Base-by-base conservation (phyloP, 2,329 filamentous ascomycete species). In the Aspergillus spinulosporus region DNA sequence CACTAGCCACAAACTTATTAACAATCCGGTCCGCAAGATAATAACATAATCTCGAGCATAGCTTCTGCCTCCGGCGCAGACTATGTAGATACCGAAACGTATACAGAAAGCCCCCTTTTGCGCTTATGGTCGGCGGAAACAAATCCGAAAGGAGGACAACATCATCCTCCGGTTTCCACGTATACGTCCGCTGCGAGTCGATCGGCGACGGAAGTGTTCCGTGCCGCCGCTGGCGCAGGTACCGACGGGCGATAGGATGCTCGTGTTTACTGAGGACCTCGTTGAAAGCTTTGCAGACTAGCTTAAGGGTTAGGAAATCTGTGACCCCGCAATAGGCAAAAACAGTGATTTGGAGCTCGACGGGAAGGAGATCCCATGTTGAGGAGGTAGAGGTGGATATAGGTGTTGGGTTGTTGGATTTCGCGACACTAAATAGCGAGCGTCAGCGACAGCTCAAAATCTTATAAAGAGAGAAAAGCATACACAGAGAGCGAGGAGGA, bases 141-240 rank as follows among this genome's bases (percentile, higher is more conserved):
- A 77, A 63, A 58, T 77, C 75, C 8, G 74, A 76, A 12, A 77
- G 63, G 26, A 77, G 68, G 37, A 77, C 70, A 36, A 75, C 74
- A 64, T 77, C 73, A 56, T 77, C 74, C 59, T 74, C 68, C 3
- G 75, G 74, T 39, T 72, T 73, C 44, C 74, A 67, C 34, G 73
- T 76, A 62, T 76, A 75, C 21, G 60, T 69, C 47, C 65, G 66
- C 36, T 71, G 68, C 52, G 62, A 59, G 43, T 72, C 66, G 42
- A 74, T 69, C 6, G 72, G 72, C 3, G 71, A 73, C 4, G 75
- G 75, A 12, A 77, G 69, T 36, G 72, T 76, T 34, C 74, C 75
- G 61, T 76, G 73, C 4, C 75, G 73, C 34, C 72, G 72, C 32
- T 72, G 65, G 31, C 72, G 73, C 36, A 77, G 69, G 61, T 76